Conservation (phyloP, 495 filamentous ascomycete species). For the Penicillium waksmanii region DNA sequence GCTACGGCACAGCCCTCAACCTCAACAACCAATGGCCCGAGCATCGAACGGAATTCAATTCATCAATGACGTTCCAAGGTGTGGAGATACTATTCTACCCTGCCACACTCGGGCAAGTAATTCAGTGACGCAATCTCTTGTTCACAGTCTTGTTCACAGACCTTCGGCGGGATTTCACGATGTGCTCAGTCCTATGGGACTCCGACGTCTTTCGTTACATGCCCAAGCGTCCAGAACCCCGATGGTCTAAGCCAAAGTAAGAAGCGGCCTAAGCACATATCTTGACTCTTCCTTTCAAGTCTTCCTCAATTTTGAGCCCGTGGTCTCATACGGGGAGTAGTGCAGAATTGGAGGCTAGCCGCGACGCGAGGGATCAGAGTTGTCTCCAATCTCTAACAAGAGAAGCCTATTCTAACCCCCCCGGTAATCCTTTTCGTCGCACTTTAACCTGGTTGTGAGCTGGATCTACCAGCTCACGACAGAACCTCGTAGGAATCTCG, state of each 20-base stretch:
- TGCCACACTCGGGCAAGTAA: no score
- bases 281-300: background rate
- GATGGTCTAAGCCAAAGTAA: background rate
- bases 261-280: background rate
- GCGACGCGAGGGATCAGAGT: background rate
- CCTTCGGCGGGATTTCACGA: no score
- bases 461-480: background rate
- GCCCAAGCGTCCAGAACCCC: background rate
- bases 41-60: no score
- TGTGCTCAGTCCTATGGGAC: background rate
- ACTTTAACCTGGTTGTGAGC: background rate
- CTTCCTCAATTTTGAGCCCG: slow-evolving; percentile 4
- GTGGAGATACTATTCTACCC: no score
- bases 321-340: background rate
- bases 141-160: background rate
- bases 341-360: background rate
- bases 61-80: no score
- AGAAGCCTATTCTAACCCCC: background rate
- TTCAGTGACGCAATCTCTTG: background rate
- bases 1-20: no score
- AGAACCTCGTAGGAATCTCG: background rate
- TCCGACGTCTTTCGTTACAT: background rate
- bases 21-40: no score
- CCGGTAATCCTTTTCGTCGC: background rate
- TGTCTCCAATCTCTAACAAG: background rate